phyloP scores from a whole-genome alignment of 805 yeast genomes.

The Pichia cabralensis region DNA sequence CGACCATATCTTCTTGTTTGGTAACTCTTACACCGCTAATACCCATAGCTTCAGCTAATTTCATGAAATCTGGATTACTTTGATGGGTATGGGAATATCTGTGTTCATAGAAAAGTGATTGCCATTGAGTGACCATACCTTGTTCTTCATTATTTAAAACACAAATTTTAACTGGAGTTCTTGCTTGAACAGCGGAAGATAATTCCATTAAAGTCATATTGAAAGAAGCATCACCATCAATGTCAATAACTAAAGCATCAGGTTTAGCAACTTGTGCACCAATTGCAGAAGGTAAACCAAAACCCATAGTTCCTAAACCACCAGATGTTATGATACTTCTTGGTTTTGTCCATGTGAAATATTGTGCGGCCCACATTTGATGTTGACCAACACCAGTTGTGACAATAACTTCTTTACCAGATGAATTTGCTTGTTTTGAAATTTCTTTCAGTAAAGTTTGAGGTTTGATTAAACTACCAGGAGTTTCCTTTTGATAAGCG shows the following conservation, averaged over 20 bases:
- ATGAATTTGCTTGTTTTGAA: constrained; percentile 55
- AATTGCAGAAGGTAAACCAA: constrained; percentile 93
- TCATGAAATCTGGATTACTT: constrained; percentile 85
- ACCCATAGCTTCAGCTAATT: constrained; percentile 92
- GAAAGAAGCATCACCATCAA: constrained; percentile 99
- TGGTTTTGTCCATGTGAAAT: constrained; percentile 88
- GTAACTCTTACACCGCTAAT: constrained; percentile 68
- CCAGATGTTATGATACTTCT: constrained; percentile 96
- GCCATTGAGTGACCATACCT: constrained; percentile 99
- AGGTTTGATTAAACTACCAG: constrained; percentile 77
- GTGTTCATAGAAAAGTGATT: constrained; percentile 91
- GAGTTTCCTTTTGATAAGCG: constrained; percentile 69
- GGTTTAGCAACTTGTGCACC: constrained; percentile 98
- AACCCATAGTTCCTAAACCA: constrained; percentile 99
- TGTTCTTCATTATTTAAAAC: constrained; percentile 96
- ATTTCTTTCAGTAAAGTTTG: constrained; percentile 82
- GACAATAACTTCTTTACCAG: constrained; percentile 68
- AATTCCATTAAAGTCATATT: constrained; percentile 94
- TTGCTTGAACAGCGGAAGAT: constrained; percentile 89
- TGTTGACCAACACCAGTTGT: constrained; percentile 99
- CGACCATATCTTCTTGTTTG: constrained; percentile 55
- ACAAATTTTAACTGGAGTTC: constrained; percentile 80
- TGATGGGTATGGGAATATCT: constrained; percentile 98
- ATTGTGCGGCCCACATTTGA: constrained; percentile 99
- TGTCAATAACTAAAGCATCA: constrained; percentile 88